Evolutionary conservation across 306 rosid genomes (phyloP).

Genomic region (Parietaria judaica): DNA sequence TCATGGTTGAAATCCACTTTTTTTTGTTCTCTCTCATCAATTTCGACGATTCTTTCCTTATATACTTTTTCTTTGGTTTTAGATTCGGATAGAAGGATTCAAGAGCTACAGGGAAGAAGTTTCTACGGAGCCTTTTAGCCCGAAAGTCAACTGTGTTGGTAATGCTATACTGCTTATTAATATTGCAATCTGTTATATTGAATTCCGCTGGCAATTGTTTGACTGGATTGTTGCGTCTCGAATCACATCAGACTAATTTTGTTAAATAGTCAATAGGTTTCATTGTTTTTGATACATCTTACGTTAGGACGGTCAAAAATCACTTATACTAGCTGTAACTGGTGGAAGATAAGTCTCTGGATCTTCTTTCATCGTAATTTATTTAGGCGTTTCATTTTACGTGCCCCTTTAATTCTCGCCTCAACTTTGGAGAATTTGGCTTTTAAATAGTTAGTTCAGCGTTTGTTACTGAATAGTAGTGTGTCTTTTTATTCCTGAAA

Average conservation of each 20-base stretch:
- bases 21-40: too few species aligned
- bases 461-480: too few species aligned
- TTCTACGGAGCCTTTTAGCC: constrained; percentile 92
- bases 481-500: too few species aligned
- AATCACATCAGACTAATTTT: not conserved
- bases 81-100: constrained; percentile 91
- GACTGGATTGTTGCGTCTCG: constrained; percentile 4
- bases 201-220: not conserved
- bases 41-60: not conserved
- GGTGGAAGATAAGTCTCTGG: too few species aligned
- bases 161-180: constrained; percentile 14
- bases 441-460: not conserved
- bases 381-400: too few species aligned
- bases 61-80: constrained; percentile 3
- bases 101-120: constrained; percentile 93
- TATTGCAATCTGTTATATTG: constrained; percentile 10
- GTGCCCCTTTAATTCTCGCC: not conserved
- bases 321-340: too few species aligned
- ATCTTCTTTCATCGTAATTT: too few species aligned
- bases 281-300: too few species aligned
- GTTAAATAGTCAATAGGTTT: too few species aligned
- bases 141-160: constrained; percentile 98
- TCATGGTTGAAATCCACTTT: not conserved
- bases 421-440: not conserved
- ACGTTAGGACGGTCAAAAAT: too few species aligned